Conservation (phyloP, 2,329 filamentous ascomycete species). For the Exophiala sideris region DNA sequence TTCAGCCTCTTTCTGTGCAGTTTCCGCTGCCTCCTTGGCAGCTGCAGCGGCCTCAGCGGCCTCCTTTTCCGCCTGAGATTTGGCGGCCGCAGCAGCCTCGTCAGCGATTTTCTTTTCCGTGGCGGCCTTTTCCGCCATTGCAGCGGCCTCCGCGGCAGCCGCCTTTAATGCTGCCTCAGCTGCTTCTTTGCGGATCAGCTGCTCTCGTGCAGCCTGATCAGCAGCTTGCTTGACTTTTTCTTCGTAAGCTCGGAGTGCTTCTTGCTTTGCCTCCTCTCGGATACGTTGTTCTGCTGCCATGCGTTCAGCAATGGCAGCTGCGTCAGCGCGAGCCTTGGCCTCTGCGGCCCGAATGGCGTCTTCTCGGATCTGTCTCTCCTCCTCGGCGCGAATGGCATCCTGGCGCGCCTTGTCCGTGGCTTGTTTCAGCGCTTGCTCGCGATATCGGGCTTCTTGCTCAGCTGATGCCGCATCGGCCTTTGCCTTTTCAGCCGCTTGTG, state of each 20-base stretch:
- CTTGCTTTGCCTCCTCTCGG: constrained; percentile 23
- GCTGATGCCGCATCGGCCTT: constrained; percentile 45
- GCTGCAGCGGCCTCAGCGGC: constrained; percentile 37
- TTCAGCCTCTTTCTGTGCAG: constrained; percentile 34
- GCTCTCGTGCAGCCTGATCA: constrained; percentile 26
- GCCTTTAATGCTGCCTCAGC: constrained; percentile 46
- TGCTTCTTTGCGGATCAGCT: constrained; percentile 32
- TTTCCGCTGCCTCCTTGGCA: constrained; percentile 29
- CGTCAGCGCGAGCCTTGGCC: constrained; percentile 22
- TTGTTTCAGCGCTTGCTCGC: constrained; percentile 31
- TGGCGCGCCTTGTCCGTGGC: constrained; percentile 23
- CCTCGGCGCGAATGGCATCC: constrained; percentile 34
- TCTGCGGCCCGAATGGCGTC: constrained; percentile 30
- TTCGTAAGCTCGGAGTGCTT: constrained; percentile 25
- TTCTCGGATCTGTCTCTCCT: constrained; percentile 33
- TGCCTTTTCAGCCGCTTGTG: constrained; percentile 39
- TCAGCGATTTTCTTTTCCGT: constrained; percentile 36
- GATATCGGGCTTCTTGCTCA: constrained; percentile 32
- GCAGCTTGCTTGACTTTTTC: constrained; percentile 21
- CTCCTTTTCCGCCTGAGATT: constrained; percentile 37
- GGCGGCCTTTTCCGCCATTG: constrained; percentile 40
- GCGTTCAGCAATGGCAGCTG: constrained; percentile 39
- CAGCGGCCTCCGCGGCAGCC: constrained; percentile 48
- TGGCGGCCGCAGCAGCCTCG: constrained; percentile 39
- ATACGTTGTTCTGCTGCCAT: constrained; percentile 39